phyloP scores from a whole-genome alignment of 2,329 filamentous ascomycete species.

The Parascedosporium putredinis region DNA sequence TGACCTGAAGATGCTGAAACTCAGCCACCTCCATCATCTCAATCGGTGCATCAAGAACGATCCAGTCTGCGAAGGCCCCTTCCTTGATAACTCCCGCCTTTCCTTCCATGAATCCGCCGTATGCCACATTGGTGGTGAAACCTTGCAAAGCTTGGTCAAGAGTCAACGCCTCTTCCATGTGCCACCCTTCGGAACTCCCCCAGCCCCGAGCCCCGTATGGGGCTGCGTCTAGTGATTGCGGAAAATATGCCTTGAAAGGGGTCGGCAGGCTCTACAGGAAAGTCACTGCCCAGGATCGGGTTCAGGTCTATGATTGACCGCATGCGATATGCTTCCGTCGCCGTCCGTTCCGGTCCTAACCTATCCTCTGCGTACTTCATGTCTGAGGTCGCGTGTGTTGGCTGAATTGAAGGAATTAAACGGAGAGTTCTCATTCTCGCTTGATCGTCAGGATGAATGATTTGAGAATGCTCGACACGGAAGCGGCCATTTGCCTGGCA shows the following conservation, averaged over 20 bases:
- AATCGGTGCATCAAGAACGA: conserved; percentile 53
- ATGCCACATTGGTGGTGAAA: conserved; percentile 50
- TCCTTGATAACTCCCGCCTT: conserved; percentile 46
- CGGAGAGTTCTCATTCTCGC: conserved; percentile 44
- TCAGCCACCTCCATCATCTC: conserved; percentile 38
- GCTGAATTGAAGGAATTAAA: conserved; percentile 59
- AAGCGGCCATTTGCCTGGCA: conserved; percentile 49
- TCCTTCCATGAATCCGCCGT: conserved; percentile 48
- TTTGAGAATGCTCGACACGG: conserved; percentile 62
- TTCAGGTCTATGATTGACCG: conserved; percentile 41
- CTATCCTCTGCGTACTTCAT: conserved; percentile 55
- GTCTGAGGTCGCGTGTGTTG: conserved; percentile 62
- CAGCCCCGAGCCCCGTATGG: conserved; percentile 38
- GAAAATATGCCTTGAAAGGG: conserved; percentile 61
- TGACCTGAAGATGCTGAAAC: conserved; percentile 43
- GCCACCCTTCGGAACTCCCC: conserved; percentile 45
- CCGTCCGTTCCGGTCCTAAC: conserved; percentile 45
- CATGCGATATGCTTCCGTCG: conserved; percentile 55
- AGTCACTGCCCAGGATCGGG: conserved; percentile 57
- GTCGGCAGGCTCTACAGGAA: conserved; percentile 59
- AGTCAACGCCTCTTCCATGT: conserved; percentile 46
- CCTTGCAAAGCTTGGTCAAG: conserved; percentile 50
- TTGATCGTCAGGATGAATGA: conserved; percentile 57
- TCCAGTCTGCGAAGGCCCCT: conserved; percentile 59
- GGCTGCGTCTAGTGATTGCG: conserved; percentile 53